Evolutionary conservation across 1,284 basidiomycete species (phyloP).

Genomic region (Gymnopus androsaceus): DNA sequence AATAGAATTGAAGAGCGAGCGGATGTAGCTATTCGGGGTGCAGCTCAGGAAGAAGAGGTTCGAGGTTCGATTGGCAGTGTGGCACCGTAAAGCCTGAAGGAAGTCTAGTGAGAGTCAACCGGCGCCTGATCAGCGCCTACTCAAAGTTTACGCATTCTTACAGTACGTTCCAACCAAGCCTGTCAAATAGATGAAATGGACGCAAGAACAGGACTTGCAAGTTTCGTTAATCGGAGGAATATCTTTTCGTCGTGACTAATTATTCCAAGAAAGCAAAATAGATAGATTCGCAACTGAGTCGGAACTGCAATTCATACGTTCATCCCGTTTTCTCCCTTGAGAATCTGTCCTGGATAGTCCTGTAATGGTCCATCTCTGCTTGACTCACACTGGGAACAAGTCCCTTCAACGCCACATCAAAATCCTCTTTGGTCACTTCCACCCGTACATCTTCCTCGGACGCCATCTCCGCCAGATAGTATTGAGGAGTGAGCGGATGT

Average conservation of each 20-base stretch:
- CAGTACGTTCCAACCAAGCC: too few relatives aligned
- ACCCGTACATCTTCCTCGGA: constrained; percentile 73
- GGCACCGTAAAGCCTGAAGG: too few relatives aligned
- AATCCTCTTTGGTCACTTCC: constrained; percentile 74
- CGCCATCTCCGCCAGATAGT: constrained; percentile 90
- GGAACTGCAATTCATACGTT: too few relatives aligned
- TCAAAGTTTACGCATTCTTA: too few relatives aligned
- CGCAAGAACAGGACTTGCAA: constrained; percentile 70
- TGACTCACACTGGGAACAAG: constrained; percentile 88
- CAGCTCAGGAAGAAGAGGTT: too few relatives aligned
- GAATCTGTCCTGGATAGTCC: constrained; percentile 73
- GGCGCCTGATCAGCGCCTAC: too few relatives aligned
- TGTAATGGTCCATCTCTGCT: constrained; percentile 90
- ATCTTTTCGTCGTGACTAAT: constrained; percentile 29
- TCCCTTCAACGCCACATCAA: constrained; percentile 72
- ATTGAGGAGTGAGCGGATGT: constrained; percentile 84
- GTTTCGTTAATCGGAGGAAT: constrained; percentile 62
- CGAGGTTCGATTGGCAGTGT: too few relatives aligned
- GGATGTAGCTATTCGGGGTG: constrained; percentile 61
- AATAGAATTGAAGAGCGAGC: constrained; percentile 90
- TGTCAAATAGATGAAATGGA: constrained; percentile 84
- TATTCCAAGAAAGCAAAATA: too few relatives aligned
- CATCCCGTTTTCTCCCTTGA: constrained; percentile 34
- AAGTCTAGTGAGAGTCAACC: too few relatives aligned
- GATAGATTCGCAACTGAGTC: too few relatives aligned